Conservation (phyloP, 768 basidiomycete genomes). For the Mycena polygramma region DNA sequence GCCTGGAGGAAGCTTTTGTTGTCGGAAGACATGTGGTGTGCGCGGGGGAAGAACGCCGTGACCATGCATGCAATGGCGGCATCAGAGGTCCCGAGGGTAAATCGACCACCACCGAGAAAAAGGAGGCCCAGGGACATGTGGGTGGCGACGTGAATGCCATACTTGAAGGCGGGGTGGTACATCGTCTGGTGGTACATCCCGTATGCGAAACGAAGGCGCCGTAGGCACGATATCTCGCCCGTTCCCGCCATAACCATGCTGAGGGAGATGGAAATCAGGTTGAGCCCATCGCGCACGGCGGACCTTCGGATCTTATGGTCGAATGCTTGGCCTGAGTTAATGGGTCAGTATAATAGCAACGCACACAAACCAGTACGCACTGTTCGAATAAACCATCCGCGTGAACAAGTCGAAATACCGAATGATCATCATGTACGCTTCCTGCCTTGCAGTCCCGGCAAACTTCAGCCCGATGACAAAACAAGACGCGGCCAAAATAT, state of each 20-base stretch:
- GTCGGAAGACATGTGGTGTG: conserved; percentile 82
- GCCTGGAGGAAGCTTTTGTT: conserved; percentile 94
- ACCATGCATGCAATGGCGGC: conserved; percentile 92
- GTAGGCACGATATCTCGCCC: conserved; percentile 91
- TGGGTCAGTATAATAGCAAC: conserved; percentile 22
- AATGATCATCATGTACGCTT: conserved; percentile 88
- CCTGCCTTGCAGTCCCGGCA: conserved; percentile 92
- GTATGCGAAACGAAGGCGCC: conserved; percentile 89
- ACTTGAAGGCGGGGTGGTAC: conserved; percentile 77
- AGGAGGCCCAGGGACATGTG: conserved; percentile 92
- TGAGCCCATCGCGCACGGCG: conserved; percentile 89
- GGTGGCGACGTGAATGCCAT: conserved; percentile 91
- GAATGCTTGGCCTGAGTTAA: conserved; percentile 75
- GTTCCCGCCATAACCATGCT: conserved; percentile 98
- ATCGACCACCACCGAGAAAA: conserved; percentile 94
- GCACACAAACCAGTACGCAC: conserved; percentile 55
- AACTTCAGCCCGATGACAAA: conserved; percentile 93
- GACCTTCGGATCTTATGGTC: conserved; percentile 91
- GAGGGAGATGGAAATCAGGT: conserved; percentile 86
- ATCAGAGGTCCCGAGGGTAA: conserved; percentile 92
- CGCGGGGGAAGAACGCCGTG: conserved; percentile 92
- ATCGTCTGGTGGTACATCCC: conserved; percentile 82
- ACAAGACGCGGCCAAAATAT: conserved; percentile 92
- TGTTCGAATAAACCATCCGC: conserved; percentile 73
- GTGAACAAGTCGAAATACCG: conserved; percentile 86